Base-by-base conservation (phyloP, 163 green algal species). In the Scenedesmus sp. region DNA sequence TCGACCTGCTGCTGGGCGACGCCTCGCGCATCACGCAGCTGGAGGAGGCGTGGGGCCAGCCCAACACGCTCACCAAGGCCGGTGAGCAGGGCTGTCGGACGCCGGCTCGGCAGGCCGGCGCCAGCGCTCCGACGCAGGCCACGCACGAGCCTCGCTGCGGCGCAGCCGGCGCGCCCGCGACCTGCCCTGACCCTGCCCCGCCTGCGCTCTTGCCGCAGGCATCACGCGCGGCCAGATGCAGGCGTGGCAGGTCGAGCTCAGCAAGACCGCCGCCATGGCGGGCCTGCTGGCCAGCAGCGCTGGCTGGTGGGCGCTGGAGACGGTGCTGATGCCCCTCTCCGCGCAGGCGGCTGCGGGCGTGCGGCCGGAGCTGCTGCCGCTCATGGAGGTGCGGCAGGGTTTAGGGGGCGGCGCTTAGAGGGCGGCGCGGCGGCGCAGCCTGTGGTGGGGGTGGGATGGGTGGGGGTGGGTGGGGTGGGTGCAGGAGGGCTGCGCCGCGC, bases 281-380 rank as follows among this genome's bases (percentile, higher is more conserved):
- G 63, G 63, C 0, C 74, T 89, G 42, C 77, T 69, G 34, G 51
- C 45, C 33, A 31, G 13, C 47, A 63, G 57, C 28, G 82, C 85
- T 0, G 86, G 82, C n/a, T 95, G 90, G 90, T 93, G 89, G 88
- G 81, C 84, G 42, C 78, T 93, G 26, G 87, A 91, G 67, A 73
- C 77, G 24, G 62, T 91, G 5, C 84, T 91, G 26, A 48, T 64
- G 24, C 48, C 77, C 4, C 75, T 94, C 20, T 77, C 79, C 6
- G 60, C 80, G 39, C 85, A 89, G 63, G 89, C 87, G 2, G 81
- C 85, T 6, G 89, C 87, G 3, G 91, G 91, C 1, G 85, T 82
- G 26, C 70, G 81, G 0, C 86, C 86, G n/a, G 87, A 95, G 72
- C 87, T 95, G 58, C 64, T 93, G 24, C 56, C 74, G 24, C 86